Conservation (phyloP, 345 rosid genomes). For the Hibiscus trionum region DNA sequence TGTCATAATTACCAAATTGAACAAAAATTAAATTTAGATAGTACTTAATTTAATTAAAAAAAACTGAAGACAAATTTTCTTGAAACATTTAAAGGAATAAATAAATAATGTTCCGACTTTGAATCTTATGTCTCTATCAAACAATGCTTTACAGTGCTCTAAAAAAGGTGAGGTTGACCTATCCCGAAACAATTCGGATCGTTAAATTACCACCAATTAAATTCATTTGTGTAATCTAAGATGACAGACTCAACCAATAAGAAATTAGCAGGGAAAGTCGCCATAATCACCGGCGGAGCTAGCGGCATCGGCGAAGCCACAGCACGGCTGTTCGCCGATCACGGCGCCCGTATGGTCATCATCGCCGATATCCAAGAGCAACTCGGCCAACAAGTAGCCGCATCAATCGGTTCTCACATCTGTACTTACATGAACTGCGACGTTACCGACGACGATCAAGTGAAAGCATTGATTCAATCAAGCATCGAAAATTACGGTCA, state of each 20-base stretch:
- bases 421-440: conserved; percentile 8
- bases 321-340: background rate
- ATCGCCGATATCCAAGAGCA: conserved; percentile 14
- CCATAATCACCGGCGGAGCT: conserved; percentile 13
- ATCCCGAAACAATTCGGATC: background rate
- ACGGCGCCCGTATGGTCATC: background rate
- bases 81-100: no score
- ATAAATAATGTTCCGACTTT: no score
- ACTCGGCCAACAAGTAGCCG: background rate
- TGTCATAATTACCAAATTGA: no score
- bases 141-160: background rate
- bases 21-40: no score
- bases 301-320: conserved; percentile 12
- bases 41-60: no score
- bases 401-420: background rate
- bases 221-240: background rate
- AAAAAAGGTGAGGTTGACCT: background rate
- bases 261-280: conserved; percentile 10
- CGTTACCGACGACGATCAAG: conserved; percentile 4
- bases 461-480: background rate
- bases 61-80: no score
- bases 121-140: background rate
- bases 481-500: background rate
- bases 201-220: background rate
- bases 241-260: background rate